Evolutionary conservation across 1,284 basidiomycete genomes (phyloP).

Genomic region (Volvariella surrecta): DNA sequence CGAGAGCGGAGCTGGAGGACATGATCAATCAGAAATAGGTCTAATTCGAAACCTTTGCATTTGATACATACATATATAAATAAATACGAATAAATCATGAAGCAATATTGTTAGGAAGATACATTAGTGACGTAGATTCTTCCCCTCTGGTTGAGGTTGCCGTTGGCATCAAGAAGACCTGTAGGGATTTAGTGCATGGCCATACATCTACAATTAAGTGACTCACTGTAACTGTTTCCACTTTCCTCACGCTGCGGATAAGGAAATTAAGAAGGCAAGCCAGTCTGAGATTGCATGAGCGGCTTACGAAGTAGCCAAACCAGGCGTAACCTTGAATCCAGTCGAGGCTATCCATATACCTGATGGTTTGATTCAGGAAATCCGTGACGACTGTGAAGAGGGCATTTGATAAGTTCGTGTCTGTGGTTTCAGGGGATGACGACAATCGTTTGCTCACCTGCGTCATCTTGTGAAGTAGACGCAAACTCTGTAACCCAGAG

Average conservation of each 20-base stretch:
- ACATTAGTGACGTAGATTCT: background rate
- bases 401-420: background rate
- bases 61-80: too few relatives aligned
- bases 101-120: too few relatives aligned
- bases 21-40: too few relatives aligned
- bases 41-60: too few relatives aligned
- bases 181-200: background rate
- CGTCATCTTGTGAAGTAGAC: conserved; percentile 29
- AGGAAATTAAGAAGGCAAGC: background rate
- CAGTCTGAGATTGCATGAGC: background rate
- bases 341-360: conserved; percentile 31
- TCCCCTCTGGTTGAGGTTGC: conserved; percentile 1
- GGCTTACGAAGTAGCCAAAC: conserved; percentile 40
- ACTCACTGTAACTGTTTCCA: background rate
- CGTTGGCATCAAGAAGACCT: background rate
- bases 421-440: background rate
- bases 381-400: conserved; percentile 23
- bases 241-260: background rate
- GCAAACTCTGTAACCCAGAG: conserved; percentile 61
- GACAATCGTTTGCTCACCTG: conserved; percentile 18
- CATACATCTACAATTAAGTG: background rate
- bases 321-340: conserved; percentile 39
- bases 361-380: conserved; percentile 32
- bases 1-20: too few relatives aligned
- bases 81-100: too few relatives aligned